Evolutionary conservation across 1,139 yeast species (phyloP).

Genomic region (Zygosaccharomyces pseudobailii): DNA sequence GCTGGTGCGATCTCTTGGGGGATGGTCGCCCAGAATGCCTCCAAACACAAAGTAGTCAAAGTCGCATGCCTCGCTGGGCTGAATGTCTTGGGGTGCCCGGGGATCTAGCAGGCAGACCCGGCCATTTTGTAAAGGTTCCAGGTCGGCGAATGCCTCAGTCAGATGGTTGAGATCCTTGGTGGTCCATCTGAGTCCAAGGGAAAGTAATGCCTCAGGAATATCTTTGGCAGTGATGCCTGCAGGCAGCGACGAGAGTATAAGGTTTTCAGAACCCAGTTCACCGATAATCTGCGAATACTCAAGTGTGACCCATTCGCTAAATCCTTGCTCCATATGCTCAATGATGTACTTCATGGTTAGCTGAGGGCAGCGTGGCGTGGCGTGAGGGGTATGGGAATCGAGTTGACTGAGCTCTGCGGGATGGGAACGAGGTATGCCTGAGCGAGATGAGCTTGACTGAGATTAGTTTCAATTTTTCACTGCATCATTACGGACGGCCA

Average conservation of each 20-base stretch:
- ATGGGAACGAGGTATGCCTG: background rate
- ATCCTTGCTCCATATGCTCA: constrained; percentile 96
- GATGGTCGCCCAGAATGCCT: constrained; percentile 94
- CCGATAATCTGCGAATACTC: constrained; percentile 79
- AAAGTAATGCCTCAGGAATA: constrained; percentile 57
- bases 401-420: too few relatives aligned
- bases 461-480: background rate
- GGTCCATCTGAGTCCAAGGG: constrained; percentile 78
- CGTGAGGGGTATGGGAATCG: too few relatives aligned
- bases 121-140: constrained; percentile 35
- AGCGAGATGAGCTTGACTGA: background rate
- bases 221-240: constrained; percentile 52
- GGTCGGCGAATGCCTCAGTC: constrained; percentile 28
- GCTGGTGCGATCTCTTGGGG: constrained; percentile 93
- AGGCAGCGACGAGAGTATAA: constrained; percentile 76
- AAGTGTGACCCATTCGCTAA: constrained; percentile 90
- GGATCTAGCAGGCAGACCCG: constrained; percentile 86
- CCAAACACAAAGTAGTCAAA: constrained; percentile 93
- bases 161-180: constrained; percentile 60
- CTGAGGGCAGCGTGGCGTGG: too few relatives aligned
- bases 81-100: constrained; percentile 67
- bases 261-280: constrained; percentile 75
- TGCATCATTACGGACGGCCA: background rate
- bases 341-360: constrained; percentile 73
- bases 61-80: constrained; percentile 57